phyloP scores from a whole-genome alignment of 805 yeast genomes.

The Yarrowia hollandica region DNA sequence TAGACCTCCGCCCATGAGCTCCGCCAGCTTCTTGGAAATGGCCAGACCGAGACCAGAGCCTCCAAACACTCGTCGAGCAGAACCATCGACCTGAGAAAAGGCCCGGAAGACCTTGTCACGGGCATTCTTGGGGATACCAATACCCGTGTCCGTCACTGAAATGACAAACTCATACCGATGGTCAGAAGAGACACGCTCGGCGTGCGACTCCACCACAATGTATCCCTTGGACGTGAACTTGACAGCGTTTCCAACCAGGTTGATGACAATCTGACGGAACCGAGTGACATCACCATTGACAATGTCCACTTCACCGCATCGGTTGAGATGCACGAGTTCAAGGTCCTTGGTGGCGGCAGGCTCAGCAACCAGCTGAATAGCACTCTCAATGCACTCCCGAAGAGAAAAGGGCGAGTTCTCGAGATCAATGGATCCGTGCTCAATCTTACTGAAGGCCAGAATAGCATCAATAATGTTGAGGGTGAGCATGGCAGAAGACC shows the following conservation, averaged over 20 bases:
- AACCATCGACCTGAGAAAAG: conserved; percentile 58
- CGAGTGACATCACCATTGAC: conserved; percentile 53
- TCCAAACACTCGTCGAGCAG: conserved; percentile 52
- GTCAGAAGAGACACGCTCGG: conserved; percentile 41
- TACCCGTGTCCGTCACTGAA: conserved; percentile 53
- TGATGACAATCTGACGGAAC: conserved; percentile 53
- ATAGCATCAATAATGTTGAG: conserved; percentile 56
- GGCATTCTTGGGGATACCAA: conserved; percentile 52
- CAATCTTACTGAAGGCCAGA: conserved; percentile 55
- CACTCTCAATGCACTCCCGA: conserved; percentile 50
- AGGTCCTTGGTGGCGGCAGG: conserved; percentile 49
- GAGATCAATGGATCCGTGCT: conserved; percentile 53
- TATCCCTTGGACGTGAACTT: conserved; percentile 51
- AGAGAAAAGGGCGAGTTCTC: conserved; percentile 49
- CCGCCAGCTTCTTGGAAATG: conserved; percentile 50
- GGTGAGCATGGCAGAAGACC: conserved; percentile 53
- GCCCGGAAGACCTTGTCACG: conserved; percentile 52
- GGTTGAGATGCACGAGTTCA: conserved; percentile 49
- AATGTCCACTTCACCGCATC: conserved; percentile 44
- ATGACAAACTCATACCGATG: conserved; percentile 46
- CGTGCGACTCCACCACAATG: conserved; percentile 43
- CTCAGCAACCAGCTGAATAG: conserved; percentile 51
- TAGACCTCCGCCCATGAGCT: conserved; percentile 51
- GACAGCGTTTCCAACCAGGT: conserved; percentile 55
- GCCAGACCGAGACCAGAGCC: conserved; percentile 56